Evolutionary conservation across 441 rosid species (phyloP).

Genomic region (Erodium moschatum): DNA sequence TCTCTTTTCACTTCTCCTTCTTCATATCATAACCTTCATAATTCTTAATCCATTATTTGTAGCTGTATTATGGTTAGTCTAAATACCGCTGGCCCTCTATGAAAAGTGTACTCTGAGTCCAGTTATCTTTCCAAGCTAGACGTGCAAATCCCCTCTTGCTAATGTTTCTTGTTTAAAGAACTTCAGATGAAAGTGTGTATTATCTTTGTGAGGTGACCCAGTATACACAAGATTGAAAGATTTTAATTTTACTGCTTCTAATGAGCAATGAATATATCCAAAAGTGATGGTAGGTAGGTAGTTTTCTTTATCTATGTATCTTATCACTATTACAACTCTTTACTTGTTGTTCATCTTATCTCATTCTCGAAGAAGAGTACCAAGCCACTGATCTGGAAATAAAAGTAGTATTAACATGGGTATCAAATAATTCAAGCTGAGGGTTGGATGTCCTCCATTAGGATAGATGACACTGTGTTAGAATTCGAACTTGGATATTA

Average conservation of each 20-base stretch:
- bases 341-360: not conserved
- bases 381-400: not conserved
- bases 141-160: not conserved
- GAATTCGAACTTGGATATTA: not conserved
- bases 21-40: constrained; percentile 5
- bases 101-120: not conserved
- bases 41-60: not conserved
- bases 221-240: not conserved
- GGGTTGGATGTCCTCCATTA: not conserved
- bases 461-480: not conserved
- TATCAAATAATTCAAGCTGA: not conserved
- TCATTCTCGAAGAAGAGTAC: not conserved
- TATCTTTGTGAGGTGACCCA: constrained; percentile 1
- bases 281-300: not conserved
- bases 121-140: constrained; percentile 3
- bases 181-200: not conserved
- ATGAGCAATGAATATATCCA: not conserved
- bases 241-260: not conserved
- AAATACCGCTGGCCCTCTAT: not conserved
- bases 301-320: not conserved
- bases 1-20: not conserved
- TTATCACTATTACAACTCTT: not conserved
- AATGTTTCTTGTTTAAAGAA: not conserved
- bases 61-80: constrained; percentile 4
- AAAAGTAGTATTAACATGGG: not conserved